Evolutionary conservation across 371 early-diverging fungal species (phyloP).

Genomic region (Basidiobolus meristosporus): DNA sequence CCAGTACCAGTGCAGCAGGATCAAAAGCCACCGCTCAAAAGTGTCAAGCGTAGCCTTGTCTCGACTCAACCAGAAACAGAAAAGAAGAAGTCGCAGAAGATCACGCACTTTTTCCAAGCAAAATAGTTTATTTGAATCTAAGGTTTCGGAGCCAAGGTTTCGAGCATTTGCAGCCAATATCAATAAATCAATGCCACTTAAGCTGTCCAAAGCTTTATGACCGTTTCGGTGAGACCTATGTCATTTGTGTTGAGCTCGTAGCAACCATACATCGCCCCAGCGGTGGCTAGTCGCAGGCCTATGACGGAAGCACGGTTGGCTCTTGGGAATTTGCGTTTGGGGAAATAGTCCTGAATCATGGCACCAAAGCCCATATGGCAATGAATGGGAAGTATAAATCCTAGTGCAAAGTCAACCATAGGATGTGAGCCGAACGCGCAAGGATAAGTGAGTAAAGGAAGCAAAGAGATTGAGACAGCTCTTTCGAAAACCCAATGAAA

Average conservation of each 20-base stretch:
- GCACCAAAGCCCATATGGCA: constrained; percentile 63
- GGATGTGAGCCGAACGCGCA: constrained; percentile 62
- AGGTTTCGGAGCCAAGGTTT: too few species aligned
- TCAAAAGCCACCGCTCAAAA: too few species aligned
- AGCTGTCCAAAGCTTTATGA: constrained; percentile 65
- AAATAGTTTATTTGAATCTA: too few species aligned
- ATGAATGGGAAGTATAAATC: constrained; percentile 79
- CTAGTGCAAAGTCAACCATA: constrained; percentile 69
- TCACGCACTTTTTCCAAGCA: too few species aligned
- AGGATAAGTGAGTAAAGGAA: constrained; percentile 61
- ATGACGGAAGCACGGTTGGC: constrained; percentile 36
- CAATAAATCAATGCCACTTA: too few species aligned
- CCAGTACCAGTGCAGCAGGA: too few species aligned
- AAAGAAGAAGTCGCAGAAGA: too few species aligned
- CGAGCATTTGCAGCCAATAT: too few species aligned
- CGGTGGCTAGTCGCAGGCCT: constrained; percentile 45
- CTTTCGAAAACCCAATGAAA: constrained; percentile 91
- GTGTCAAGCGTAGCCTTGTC: too few species aligned
- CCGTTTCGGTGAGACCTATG: constrained; percentile 77
- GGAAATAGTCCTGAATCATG: constrained; percentile 69
- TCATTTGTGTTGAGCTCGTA: constrained; percentile 91
- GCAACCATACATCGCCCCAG: constrained; percentile 60
- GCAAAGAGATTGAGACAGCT: constrained; percentile 40
- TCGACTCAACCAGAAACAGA: too few species aligned
- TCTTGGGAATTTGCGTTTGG: constrained; percentile 37